These are phyloP conservation scores for Sarcomyxa edulis DNA, from an alignment of 768 basidiomycete species.

Conservation along the genomic window DNA sequence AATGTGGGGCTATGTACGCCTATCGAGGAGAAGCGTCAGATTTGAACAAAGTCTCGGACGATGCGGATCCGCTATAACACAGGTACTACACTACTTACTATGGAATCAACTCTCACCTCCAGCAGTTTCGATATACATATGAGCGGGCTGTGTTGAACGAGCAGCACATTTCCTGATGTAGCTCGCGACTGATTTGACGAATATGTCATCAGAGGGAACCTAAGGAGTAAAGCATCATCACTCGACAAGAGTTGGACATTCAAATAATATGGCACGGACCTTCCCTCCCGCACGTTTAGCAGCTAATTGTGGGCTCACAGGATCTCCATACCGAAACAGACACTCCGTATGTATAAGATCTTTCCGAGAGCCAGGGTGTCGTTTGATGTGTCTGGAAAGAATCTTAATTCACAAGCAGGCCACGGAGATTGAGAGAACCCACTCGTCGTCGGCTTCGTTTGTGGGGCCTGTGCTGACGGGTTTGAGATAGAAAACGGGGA, in stretches of 20 bases:
- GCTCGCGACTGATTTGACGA: conserved; percentile 58
- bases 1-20: conserved; percentile 91
- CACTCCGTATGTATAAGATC: conserved; percentile 56
- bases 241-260: conserved; percentile 1
- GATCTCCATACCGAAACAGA: conserved; percentile 80
- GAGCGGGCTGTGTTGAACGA: conserved; percentile 23
- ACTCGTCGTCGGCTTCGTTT: conserved; percentile 84
- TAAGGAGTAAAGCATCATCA: background rate
- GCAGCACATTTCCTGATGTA: conserved; percentile 55
- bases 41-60: too few relatives aligned
- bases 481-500: conserved; percentile 69
- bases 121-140: conserved; percentile 90
- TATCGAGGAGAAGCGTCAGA: conserved; percentile 22
- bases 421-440: conserved; percentile 12
- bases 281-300: conserved; percentile 41
- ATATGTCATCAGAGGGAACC: conserved; percentile 58
- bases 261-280: conserved; percentile 23
- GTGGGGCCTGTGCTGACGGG: conserved; percentile 87
- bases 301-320: conserved; percentile 92
- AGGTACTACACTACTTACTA: too few relatives aligned
- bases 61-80: too few relatives aligned
- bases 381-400: conserved; percentile 56
- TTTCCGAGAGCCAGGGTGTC: conserved; percentile 36
- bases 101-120: conserved; percentile 63
- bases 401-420: conserved; percentile 4